A percentile compares a stretch with the other conserved stretches of the same genome.
Conservation (phyloP, 768 basidiomycete species). For the Boletus eberwhitei region DNA sequence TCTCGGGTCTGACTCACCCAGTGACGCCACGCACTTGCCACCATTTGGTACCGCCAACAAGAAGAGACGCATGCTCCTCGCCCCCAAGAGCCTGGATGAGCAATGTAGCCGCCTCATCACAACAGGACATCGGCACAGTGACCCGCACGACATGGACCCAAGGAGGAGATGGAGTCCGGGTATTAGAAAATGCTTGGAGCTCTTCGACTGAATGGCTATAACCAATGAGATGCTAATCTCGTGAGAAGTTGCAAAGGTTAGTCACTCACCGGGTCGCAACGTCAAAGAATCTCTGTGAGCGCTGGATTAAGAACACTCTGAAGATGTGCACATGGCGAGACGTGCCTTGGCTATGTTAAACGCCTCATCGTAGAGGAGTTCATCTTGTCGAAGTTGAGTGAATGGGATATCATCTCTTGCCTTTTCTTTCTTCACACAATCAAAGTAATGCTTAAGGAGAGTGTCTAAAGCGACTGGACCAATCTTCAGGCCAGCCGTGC, state of each 20-base stretch:
- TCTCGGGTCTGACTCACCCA: conserved; percentile 49
- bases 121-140: conserved; percentile 69
- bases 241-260: neutral
- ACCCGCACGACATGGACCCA: conserved; percentile 74
- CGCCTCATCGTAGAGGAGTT: conserved; percentile 77
- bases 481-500: conserved; percentile 59
- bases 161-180: conserved; percentile 79
- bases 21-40: conserved; percentile 90
- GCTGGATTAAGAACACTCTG: neutral
- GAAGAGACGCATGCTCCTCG: conserved; percentile 60
- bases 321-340: neutral
- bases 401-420: conserved; percentile 37
- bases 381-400: conserved; percentile 60
- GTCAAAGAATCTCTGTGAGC: conserved; percentile 65
- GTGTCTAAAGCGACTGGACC: conserved; percentile 74
- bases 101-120: conserved; percentile 68
- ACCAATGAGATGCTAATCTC: neutral
- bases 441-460: conserved; percentile 83
- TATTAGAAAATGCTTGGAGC: conserved; percentile 74
- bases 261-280: conserved; percentile 60
- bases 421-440: conserved; percentile 48
- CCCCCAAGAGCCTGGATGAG: conserved; percentile 83
- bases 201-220: conserved; percentile 82
- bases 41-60: conserved; percentile 93
- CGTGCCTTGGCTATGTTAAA: conserved; percentile 73